Evolutionary conservation across 2,329 filamentous ascomycete species (phyloP).

Genomic region (Alternaria viburni): DNA sequence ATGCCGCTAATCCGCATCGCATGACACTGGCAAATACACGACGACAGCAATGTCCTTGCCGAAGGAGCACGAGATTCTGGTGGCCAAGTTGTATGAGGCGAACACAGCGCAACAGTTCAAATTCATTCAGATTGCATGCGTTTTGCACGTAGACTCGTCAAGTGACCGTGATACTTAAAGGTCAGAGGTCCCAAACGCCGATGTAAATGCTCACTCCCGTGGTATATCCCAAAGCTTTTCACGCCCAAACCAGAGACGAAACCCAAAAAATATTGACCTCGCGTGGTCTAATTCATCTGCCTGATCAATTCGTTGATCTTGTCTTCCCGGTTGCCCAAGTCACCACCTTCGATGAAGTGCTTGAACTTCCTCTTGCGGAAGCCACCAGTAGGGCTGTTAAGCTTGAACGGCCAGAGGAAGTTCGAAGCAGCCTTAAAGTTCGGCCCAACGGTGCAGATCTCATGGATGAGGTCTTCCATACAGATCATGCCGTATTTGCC

Average conservation of each 20-base stretch:
- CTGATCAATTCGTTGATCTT: constrained; percentile 95
- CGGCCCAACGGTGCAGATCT: constrained; percentile 94
- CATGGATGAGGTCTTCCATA: constrained; percentile 98
- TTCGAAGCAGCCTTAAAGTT: constrained; percentile 98
- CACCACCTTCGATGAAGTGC: constrained; percentile 98
- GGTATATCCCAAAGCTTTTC: constrained; percentile 25
- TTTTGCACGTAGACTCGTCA: constrained; percentile 23
- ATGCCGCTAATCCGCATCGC: not conserved
- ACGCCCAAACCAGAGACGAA: constrained; percentile 14
- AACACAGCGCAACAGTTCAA: not conserved
- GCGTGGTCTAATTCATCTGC: constrained; percentile 87
- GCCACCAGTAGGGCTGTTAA: constrained; percentile 95
- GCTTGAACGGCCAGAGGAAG: constrained; percentile 99
- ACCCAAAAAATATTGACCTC: constrained; percentile 1
- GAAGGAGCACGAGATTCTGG: not conserved
- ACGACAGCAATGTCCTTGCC: not conserved
- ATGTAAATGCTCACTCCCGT: constrained; percentile 30
- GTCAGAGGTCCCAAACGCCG: constrained; percentile 22
- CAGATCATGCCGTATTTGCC: constrained; percentile 98
- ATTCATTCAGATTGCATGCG: constrained; percentile 13
- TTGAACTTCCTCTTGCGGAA: constrained; percentile 98
- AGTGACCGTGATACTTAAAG: constrained; percentile 12
- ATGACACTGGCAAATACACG: not conserved
- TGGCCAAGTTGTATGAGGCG: not conserved
- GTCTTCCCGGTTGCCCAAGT: constrained; percentile 97